phyloP scores from a whole-genome alignment of 208 protist species.

The Trypanosoma conorhini region DNA sequence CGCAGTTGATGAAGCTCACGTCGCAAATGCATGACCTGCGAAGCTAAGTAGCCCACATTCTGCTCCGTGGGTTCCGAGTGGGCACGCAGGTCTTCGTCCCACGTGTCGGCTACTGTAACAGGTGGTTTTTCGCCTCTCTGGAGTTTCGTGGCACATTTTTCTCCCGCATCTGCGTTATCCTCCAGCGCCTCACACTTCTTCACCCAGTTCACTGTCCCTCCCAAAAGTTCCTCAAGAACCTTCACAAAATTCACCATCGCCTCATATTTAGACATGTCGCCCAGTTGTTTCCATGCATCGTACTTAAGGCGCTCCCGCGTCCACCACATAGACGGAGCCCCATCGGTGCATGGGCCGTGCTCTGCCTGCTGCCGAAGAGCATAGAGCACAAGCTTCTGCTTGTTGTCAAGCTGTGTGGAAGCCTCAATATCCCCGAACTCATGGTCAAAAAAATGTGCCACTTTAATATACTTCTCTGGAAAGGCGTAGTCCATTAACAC shows the following conservation, averaged over 20 bases:
- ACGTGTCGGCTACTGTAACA: constrained; percentile 9
- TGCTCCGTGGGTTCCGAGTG: constrained; percentile 36
- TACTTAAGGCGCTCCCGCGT: constrained; percentile 66
- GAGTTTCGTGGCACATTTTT: not conserved
- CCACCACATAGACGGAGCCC: constrained; percentile 66
- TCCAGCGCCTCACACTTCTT: constrained; percentile 3
- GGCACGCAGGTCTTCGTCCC: constrained; percentile 54
- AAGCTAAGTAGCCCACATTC: constrained; percentile 54
- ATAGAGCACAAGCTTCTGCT: constrained; percentile 73
- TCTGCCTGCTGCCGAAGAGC: constrained; percentile 72
- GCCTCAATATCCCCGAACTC: constrained; percentile 59
- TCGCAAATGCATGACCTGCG: constrained; percentile 53
- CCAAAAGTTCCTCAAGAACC: constrained; percentile 32
- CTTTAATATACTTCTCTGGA: constrained; percentile 71
- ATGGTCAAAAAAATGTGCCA: constrained; percentile 52
- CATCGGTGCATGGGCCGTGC: constrained; percentile 57
- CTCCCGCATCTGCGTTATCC: not conserved
- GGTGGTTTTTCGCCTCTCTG: not conserved
- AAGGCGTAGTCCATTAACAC: constrained; percentile 54
- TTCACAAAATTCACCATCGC: constrained; percentile 89
- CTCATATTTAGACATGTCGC: constrained; percentile 66
- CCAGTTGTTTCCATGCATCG: constrained; percentile 71
- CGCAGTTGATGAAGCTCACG: constrained; percentile 14
- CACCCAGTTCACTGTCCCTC: constrained; percentile 24
- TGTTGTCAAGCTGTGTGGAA: constrained; percentile 44